Conservation (phyloP, 345 rosid species). For the Euclidium syriacum region DNA sequence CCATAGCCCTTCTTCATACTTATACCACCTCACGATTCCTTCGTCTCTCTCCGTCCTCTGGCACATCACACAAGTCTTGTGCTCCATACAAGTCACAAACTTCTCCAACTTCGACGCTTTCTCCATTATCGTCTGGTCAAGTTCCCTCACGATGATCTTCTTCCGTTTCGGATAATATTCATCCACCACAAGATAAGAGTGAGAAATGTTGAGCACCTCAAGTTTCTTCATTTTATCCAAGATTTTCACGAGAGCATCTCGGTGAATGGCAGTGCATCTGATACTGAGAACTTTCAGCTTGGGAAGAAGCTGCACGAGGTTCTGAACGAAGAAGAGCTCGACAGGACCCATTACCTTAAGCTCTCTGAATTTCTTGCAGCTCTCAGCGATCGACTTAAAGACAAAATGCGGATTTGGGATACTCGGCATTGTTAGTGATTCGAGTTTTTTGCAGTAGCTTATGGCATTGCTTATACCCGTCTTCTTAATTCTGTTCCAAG, state of each 20-base stretch:
- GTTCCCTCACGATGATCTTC: slow-evolving; percentile 34
- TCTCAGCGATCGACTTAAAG: slow-evolving; percentile 42
- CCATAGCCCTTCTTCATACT: slow-evolving; percentile 67
- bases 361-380: slow-evolving; percentile 35
- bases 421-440: slow-evolving; percentile 78
- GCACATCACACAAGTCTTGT: slow-evolving; percentile 53
- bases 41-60: slow-evolving; percentile 45
- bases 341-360: slow-evolving; percentile 69
- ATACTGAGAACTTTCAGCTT: slow-evolving; percentile 52
- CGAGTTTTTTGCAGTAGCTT: slow-evolving; percentile 45
- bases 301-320: slow-evolving; percentile 33
- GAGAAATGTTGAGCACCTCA: slow-evolving; percentile 72
- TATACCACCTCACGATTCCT: slow-evolving; percentile 72
- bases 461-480: slow-evolving; percentile 48
- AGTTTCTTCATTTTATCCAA: slow-evolving; percentile 42
- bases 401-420: slow-evolving; percentile 35
- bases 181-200: slow-evolving; percentile 45
- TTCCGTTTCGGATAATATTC: slow-evolving; percentile 18
- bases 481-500: slow-evolving; percentile 59
- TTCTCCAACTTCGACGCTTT: slow-evolving; percentile 50
- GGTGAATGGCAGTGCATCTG: slow-evolving; percentile 41
- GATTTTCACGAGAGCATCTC: slow-evolving; percentile 43
- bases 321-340: slow-evolving; percentile 28
- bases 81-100: slow-evolving; percentile 56
- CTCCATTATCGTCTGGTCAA: slow-evolving; percentile 39